phyloP scores from a whole-genome alignment of 106 monocot genomes.

The Gastrodia elata region DNA sequence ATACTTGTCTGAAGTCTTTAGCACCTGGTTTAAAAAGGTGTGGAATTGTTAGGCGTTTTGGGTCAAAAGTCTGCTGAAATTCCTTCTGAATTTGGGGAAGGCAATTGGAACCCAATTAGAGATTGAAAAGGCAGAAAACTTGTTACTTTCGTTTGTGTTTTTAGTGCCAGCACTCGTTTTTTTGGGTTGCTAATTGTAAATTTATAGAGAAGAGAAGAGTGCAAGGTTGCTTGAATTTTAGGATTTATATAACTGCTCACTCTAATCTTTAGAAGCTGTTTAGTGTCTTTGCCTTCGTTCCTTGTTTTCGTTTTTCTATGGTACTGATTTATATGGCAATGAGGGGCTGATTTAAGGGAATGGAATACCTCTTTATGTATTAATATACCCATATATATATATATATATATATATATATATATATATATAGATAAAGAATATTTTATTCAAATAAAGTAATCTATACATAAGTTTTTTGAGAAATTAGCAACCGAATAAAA shows the following conservation, averaged over 20 bases:
- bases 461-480: no score
- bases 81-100: not conserved
- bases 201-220: conserved; percentile 1
- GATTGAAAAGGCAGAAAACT: not conserved
- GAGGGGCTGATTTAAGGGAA: not conserved
- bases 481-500: no score
- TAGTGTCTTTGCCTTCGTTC: not conserved
- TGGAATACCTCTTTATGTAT: no score
- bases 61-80: not conserved
- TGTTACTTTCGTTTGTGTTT: not conserved
- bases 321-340: not conserved
- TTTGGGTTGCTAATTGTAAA: not conserved
- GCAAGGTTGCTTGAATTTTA: not conserved
- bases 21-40: not conserved
- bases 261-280: not conserved
- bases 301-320: not conserved
- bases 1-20: not conserved
- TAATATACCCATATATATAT: no score
- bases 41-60: conserved; percentile 6
- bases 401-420: no score
- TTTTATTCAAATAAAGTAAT: no score
- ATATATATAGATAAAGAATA: no score
- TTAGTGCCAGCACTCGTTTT: not conserved
- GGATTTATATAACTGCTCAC: not conserved
- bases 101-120: not conserved